Evolutionary conservation across 495 filamentous ascomycete species (phyloP).

Genomic region (Choiromyces venosus): DNA sequence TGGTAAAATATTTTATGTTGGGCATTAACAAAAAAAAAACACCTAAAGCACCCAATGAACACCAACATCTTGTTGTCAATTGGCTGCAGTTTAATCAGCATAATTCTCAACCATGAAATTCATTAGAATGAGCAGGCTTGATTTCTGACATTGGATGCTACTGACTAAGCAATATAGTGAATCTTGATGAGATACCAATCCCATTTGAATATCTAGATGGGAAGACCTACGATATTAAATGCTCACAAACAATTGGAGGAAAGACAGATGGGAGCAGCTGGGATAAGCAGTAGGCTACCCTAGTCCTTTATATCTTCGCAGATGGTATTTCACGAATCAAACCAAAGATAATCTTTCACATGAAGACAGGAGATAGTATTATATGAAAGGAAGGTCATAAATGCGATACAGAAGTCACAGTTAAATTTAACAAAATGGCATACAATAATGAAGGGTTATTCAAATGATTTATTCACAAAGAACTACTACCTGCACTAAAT

Average conservation of each 20-base stretch:
- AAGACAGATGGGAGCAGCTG: no score
- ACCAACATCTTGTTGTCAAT: background rate
- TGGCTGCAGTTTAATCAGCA: slow-evolving; percentile 4
- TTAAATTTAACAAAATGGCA: no score
- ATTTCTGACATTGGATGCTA: background rate
- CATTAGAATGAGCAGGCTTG: background rate
- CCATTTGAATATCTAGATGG: background rate
- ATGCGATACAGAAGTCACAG: no score
- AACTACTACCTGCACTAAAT: no score
- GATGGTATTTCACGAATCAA: no score
- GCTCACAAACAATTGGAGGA: background rate
- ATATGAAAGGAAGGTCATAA: no score
- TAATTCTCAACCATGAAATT: background rate
- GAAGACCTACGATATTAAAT: background rate
- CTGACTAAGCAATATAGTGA: background rate
- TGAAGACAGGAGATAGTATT: no score
- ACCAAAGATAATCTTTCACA: no score
- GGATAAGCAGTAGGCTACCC: no score
- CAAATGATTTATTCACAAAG: no score
- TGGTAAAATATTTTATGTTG: background rate
- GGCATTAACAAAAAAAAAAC: background rate
- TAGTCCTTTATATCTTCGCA: no score
- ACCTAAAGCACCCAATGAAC: background rate
- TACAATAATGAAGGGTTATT: no score
- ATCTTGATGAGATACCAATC: background rate